phyloP scores from a whole-genome alignment of 2,329 filamentous ascomycete genomes.

The Colletotrichum acutatum region DNA sequence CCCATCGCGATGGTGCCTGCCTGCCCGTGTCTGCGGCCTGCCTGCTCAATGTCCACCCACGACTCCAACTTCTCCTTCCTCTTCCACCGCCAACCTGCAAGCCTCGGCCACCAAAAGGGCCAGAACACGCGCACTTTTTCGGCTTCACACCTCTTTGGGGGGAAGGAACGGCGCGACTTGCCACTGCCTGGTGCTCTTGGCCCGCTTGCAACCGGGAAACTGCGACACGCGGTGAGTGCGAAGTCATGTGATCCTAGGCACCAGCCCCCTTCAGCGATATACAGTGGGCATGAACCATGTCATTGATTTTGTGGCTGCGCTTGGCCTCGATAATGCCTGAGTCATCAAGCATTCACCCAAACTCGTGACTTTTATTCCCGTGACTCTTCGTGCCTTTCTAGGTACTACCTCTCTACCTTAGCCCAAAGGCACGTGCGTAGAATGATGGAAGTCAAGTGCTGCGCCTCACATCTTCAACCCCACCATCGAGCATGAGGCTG shows the following conservation, averaged over 20 bases:
- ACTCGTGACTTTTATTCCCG: neutral
- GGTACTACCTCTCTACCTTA: too few relatives aligned
- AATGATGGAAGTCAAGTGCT: neutral
- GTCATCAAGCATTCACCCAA: neutral
- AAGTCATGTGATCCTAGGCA: slow-evolving; percentile 52
- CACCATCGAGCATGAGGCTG: neutral
- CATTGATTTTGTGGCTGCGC: neutral
- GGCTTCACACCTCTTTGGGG: neutral
- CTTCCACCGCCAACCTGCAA: neutral
- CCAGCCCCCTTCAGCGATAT: slow-evolving; percentile 36
- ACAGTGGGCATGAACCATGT: neutral
- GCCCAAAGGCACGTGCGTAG: too few relatives aligned
- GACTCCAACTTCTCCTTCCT: neutral
- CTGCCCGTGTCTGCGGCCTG: neutral
- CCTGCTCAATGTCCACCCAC: neutral
- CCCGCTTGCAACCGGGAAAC: slow-evolving; percentile 11
- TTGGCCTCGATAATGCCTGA: neutral
- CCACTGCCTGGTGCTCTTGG: slow-evolving; percentile 30
- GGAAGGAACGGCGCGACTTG: slow-evolving; percentile 37
- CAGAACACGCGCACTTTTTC: neutral
- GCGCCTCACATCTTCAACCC: neutral
- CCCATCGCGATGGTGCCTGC: neutral
- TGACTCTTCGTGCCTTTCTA: neutral
- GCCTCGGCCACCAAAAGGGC: neutral
- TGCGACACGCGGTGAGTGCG: slow-evolving; percentile 48